phyloP scores from a whole-genome alignment of 1,284 basidiomycete species.

The Flammula alnicola region DNA sequence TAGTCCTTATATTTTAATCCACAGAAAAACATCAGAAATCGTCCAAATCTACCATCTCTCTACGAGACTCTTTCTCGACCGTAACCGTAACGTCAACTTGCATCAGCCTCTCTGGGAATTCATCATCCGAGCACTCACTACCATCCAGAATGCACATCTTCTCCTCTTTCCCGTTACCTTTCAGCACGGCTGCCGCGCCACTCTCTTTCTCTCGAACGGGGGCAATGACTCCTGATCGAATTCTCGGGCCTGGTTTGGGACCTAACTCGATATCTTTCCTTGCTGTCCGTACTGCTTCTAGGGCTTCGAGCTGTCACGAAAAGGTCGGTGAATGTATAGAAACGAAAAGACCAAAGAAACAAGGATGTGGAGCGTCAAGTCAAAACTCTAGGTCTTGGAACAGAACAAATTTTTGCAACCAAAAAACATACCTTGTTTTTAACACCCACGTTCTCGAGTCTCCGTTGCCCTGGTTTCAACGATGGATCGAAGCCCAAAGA shows the following conservation, averaged over 20 bases:
- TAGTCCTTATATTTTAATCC: not conserved
- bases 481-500: conserved; percentile 77
- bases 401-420: too few relatives aligned
- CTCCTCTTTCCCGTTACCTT: not conserved
- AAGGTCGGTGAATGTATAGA: conserved; percentile 1
- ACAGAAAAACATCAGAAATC: conserved; percentile 23
- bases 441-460: conserved; percentile 42
- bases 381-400: too few relatives aligned
- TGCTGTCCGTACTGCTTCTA: conserved; percentile 51
- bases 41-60: conserved; percentile 37
- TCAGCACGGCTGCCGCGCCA: too few relatives aligned
- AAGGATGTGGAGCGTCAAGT: too few relatives aligned
- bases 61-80: too few relatives aligned
- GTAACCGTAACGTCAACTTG: not conserved
- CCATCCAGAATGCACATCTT: conserved; percentile 7
- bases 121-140: conserved; percentile 15
- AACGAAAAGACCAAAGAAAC: not conserved
- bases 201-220: conserved; percentile 22
- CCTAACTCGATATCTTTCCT: conserved; percentile 56
- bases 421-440: conserved; percentile 56
- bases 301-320: conserved; percentile 49
- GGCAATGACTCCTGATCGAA: conserved; percentile 54
- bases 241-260: conserved; percentile 56
- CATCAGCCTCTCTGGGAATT: conserved; percentile 12
- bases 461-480: conserved; percentile 50